Percentiles rank a stretch among this genome's conserved stretches.
phyloP scores from a whole-genome alignment of 1,139 yeast genomes.

The Tardiomyces depauwii region DNA sequence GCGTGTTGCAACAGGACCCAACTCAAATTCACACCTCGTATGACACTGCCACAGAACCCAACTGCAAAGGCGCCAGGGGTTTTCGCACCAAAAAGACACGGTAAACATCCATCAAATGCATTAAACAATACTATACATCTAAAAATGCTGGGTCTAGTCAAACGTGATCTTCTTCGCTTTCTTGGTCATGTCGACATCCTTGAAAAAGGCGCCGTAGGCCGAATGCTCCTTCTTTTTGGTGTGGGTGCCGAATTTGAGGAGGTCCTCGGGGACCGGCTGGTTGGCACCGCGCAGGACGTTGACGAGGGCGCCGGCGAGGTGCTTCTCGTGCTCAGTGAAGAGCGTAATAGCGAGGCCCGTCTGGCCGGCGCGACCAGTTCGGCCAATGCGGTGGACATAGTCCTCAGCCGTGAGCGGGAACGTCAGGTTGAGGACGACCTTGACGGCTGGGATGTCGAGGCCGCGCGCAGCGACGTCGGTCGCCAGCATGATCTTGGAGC shows the following conservation, averaged over 20 bases:
- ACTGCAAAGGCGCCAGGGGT: too few species aligned
- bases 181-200: slow-evolving; percentile 77
- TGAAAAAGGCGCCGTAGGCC: slow-evolving; percentile 93
- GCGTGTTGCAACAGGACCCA: too few species aligned
- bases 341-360: slow-evolving; percentile 90
- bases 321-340: slow-evolving; percentile 95
- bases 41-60: too few species aligned
- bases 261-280: slow-evolving; percentile 94
- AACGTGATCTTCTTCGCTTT: slow-evolving; percentile 91
- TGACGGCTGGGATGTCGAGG: slow-evolving; percentile 93
- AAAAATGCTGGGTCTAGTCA: slow-evolving; percentile 13
- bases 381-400: slow-evolving; percentile 95
- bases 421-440: slow-evolving; percentile 88
- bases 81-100: too few species aligned
- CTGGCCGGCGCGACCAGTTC: slow-evolving; percentile 98
- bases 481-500: slow-evolving; percentile 68
- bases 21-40: too few species aligned
- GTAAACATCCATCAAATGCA: too few species aligned
- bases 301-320: slow-evolving; percentile 87
- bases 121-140: too few species aligned
- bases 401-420: slow-evolving; percentile 98
- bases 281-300: slow-evolving; percentile 88
- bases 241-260: slow-evolving; percentile 92
- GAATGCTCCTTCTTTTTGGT: slow-evolving; percentile 95
- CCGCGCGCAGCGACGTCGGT: slow-evolving; percentile 99